Evolutionary conservation across 306 rosid genomes (phyloP), one percentile per base, ranked within the genome.

Genomic region (Lathyrus oleraceus): DNA sequence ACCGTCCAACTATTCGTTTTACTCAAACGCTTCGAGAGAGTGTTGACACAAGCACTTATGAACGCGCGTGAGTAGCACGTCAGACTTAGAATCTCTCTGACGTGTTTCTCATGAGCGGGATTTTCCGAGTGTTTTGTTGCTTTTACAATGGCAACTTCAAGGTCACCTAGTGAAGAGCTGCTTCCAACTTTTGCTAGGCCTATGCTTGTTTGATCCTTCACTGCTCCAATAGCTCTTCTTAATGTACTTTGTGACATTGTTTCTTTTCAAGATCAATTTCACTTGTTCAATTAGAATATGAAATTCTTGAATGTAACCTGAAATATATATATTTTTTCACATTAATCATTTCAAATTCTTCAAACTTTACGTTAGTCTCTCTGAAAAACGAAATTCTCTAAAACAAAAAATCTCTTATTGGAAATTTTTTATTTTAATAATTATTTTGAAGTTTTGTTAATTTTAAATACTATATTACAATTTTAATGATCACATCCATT

Each of bases 121-220:
- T 79, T 57, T 17, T 88, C 98, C 28, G 87, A 86, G 14, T 90
- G 98, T 21, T 78, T 79, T 0, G 98, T 88, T 6, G 97, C 98
- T 75, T 90, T 90, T 10, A 94, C 98, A 61, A 94, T 90, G 25
- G 98, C 96, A 3, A 94, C 84, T 16, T 90, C 92, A 16, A 93
- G 89, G 53, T 93, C 97, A 0, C 88, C 77, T 21, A 90, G 66
- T 2, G 97, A 83, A 23, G 53, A 6, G 69, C 96, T 87, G 80
- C 78, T 78, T 10, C 89, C 92, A 0, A 94, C 98, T 67, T 88
- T 90, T 2, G 98, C 97, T 9, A 94, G 71, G 10, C 97, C 87
- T 43, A 94, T 94, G 85, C 96, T 94, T 10, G 97, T 94, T 57
- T 78, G 88, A 82, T 94, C 98, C 87, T 94, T 94, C 7, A 94